Evolutionary conservation across 2,329 filamentous ascomycete genomes (phyloP).

Genomic region (Aspergillus uvarum): DNA sequence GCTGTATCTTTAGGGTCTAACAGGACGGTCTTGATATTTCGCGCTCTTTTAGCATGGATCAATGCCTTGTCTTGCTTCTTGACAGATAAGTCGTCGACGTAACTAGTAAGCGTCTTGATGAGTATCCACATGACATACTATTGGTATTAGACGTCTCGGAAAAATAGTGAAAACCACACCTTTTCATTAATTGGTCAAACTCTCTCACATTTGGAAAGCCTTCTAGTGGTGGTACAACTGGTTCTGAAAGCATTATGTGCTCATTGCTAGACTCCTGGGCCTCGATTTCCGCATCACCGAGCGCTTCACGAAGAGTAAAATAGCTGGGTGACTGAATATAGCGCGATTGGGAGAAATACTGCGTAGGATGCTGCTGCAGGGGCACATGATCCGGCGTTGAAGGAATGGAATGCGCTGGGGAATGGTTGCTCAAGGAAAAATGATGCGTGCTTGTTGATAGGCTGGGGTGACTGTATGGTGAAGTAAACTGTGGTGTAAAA

Average conservation of each 20-base stretch:
- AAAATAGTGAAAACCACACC: constrained; percentile 27
- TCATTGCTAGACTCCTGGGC: constrained; percentile 47
- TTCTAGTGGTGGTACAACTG: constrained; percentile 43
- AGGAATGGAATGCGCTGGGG: constrained; percentile 33
- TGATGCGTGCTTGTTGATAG: constrained; percentile 34
- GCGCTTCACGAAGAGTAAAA: constrained; percentile 36
- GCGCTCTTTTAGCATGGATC: constrained; percentile 49
- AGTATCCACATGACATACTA: background rate
- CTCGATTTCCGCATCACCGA: constrained; percentile 42
- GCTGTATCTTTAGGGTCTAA: constrained; percentile 52
- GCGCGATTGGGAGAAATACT: constrained; percentile 34
- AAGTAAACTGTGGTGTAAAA: constrained; percentile 38
- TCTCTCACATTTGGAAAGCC: constrained; percentile 48
- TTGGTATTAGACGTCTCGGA: background rate
- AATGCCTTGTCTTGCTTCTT: constrained; percentile 55
- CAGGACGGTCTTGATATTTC: constrained; percentile 49
- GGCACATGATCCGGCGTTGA: constrained; percentile 35
- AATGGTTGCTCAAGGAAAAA: constrained; percentile 28
- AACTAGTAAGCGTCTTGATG: constrained; percentile 31
- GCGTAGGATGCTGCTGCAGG: constrained; percentile 33
- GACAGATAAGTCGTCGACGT: constrained; percentile 50
- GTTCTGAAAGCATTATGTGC: constrained; percentile 45
- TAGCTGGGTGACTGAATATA: constrained; percentile 36
- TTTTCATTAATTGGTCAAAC: constrained; percentile 48
- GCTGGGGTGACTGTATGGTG: constrained; percentile 36